Percentiles rank a stretch among this genome's conserved stretches.
Evolutionary conservation across 352 stramenopile species (phyloP).

Genomic region (Phytophthora lateralis): DNA sequence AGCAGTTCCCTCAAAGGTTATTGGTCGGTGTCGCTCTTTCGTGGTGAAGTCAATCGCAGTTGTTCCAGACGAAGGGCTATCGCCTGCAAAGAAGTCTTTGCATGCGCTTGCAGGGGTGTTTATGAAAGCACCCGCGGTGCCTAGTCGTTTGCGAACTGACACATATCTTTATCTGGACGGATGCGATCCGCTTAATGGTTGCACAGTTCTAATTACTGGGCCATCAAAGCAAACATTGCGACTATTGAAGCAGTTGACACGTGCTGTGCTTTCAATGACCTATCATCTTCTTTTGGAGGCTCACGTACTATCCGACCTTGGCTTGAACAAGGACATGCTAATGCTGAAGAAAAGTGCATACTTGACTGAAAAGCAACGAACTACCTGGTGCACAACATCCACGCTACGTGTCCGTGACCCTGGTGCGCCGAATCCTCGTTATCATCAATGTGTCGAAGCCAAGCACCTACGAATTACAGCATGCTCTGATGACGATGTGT

Average conservation of each 20-base stretch:
- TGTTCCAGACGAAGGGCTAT: conserved; percentile 43
- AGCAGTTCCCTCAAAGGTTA: conserved; percentile 48
- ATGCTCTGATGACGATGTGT: conserved; percentile 74
- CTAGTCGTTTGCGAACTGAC: conserved; percentile 54
- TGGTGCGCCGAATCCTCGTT: conserved; percentile 48
- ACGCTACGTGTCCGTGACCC: conserved; percentile 68
- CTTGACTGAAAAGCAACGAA: conserved; percentile 34
- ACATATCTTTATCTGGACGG: conserved; percentile 96
- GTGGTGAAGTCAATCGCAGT: conserved; percentile 63
- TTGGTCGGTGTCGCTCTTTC: conserved; percentile 75
- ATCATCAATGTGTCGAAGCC: conserved; percentile 73
- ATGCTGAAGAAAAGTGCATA: conserved; percentile 25
- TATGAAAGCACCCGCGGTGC: conserved; percentile 27
- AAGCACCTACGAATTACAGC: conserved; percentile 71
- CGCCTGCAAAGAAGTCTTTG: conserved; percentile 33
- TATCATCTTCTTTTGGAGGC: conserved; percentile 98
- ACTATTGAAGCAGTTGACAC: conserved; percentile 92
- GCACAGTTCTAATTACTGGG: conserved; percentile 94
- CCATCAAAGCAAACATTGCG: conserved; percentile 88
- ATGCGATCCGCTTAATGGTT: conserved; percentile 94
- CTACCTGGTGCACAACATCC: conserved; percentile 78
- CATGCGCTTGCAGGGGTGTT: conserved; percentile 36
- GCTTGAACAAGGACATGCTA: conserved; percentile 50
- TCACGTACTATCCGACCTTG: conserved; percentile 92
- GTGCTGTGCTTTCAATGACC: conserved; percentile 90